These are phyloP conservation scores for Candida sanyiensis DNA, from an alignment of 805 yeast genomes.

Conservation along the genomic window DNA sequence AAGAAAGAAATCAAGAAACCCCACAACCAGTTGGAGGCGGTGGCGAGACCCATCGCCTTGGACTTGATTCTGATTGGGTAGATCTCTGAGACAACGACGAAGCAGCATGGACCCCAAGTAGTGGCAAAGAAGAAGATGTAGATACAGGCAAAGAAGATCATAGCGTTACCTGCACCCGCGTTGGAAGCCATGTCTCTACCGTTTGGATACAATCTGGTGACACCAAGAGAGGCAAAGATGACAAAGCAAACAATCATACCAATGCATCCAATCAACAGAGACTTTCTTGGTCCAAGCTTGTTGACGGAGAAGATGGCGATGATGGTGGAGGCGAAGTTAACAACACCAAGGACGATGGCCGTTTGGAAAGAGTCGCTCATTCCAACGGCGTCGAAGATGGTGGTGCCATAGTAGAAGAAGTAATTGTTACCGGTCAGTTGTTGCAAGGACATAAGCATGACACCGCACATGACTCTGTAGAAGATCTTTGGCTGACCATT, in stretches of 20 bases:
- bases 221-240: slow-evolving; percentile 57
- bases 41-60: slow-evolving; percentile 51
- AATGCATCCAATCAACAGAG: slow-evolving; percentile 43
- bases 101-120: slow-evolving; percentile 69
- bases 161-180: slow-evolving; percentile 57
- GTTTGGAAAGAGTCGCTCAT: slow-evolving; percentile 52
- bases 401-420: slow-evolving; percentile 63
- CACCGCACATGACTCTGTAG: slow-evolving; percentile 43
- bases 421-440: slow-evolving; percentile 65
- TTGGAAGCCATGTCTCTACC: slow-evolving; percentile 44
- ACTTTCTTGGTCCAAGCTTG: slow-evolving; percentile 47
- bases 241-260: slow-evolving; percentile 43
- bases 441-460: slow-evolving; percentile 54
- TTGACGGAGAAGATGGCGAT: slow-evolving; percentile 46
- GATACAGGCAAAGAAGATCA: slow-evolving; percentile 66
- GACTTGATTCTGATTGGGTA: slow-evolving; percentile 69
- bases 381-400: slow-evolving; percentile 57
- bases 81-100: slow-evolving; percentile 59
- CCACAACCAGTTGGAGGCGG: slow-evolving; percentile 63
- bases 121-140: slow-evolving; percentile 68
- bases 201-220: slow-evolving; percentile 36
- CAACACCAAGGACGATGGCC: slow-evolving; percentile 52
- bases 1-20: slow-evolving; percentile 59
- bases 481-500: slow-evolving; percentile 62
- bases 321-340: slow-evolving; percentile 53